phyloP scores from a whole-genome alignment of 345 rosid species.

The Camelina sativa region DNA sequence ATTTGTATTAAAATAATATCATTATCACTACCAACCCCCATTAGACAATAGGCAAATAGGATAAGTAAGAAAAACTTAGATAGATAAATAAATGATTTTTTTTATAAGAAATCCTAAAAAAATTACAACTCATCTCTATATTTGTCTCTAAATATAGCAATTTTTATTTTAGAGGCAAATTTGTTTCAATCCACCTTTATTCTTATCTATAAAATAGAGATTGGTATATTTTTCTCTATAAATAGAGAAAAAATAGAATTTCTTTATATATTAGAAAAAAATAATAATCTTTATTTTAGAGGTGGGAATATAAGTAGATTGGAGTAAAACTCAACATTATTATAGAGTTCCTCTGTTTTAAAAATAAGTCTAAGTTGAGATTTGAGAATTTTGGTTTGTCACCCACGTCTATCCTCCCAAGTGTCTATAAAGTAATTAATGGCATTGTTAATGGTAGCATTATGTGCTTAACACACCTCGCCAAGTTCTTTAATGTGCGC shows the following conservation, averaged over 20 bases:
- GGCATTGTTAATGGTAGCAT: not conserved
- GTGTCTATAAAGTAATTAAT: not conserved
- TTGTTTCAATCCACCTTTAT: too few species aligned
- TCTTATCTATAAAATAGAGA: too few species aligned
- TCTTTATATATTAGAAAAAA: too few species aligned
- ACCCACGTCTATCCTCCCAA: conserved; percentile 3
- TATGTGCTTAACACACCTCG: conserved; percentile 1
- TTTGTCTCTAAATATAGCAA: too few species aligned
- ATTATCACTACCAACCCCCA: conserved; percentile 31
- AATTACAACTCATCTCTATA: not conserved
- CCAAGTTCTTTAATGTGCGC: not conserved
- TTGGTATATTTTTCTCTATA: too few species aligned
- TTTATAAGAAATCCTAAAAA: not conserved
- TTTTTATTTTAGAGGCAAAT: too few species aligned
- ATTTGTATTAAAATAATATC: not conserved
- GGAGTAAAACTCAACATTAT: too few species aligned
- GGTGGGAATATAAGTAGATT: too few species aligned
- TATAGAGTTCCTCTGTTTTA: too few species aligned
- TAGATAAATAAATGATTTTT: not conserved
- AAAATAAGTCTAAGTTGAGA: not conserved
- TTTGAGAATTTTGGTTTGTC: conserved; percentile 4
- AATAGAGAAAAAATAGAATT: too few species aligned
- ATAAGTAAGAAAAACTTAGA: conserved; percentile 1
- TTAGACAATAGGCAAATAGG: not conserved
- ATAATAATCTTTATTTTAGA: too few species aligned